Evolutionary conservation across 768 basidiomycete genomes (phyloP), one percentile per base, ranked within the genome.

Genomic region (Boletus subcaerulescens): DNA sequence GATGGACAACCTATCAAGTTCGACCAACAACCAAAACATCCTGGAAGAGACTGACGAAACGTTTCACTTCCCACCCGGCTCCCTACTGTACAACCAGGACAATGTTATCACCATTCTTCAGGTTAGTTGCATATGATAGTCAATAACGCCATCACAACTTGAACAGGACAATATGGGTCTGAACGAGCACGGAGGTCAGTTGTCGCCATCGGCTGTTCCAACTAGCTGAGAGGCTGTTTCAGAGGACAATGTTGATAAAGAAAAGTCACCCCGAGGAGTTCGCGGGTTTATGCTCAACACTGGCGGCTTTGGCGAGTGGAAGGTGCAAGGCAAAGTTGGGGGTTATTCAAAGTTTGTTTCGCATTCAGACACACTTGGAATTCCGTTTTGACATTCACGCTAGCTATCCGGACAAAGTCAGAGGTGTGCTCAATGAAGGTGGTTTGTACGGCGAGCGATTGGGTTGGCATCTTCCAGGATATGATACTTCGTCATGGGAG

Each of bases 21-120:
- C 87, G 12, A 82, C 84, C 5, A 88, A 87, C 70, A 84, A 89
- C 64, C 66, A 61, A 44, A 71, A 81, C 55, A 78, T 80, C 36
- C 60, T 85, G 14, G 80, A 81, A 62, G 88, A 91, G 67, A 86
- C 85, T 0, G 87, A 91, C 56, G 79, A 85, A 26, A 74, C 74
- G 45, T 91, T 84, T 62, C 65, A 67, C 9, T 87, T 92, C 74
- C 87, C 89, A 0, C 40, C 67, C 6, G 80, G 77, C 1, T 73
- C 85, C 5, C 59, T 91, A 32, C 65, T 67, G 6, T 63, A 75
- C 10, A 79, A 80, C 5, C 57, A 73, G 50, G 87, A 88, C 60
- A 93, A 92, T 62, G 83, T 91, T 12, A 80, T 93, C 50, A 91
- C 90, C 0, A 76, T 92, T 41, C 76, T 91, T 6, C 87, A 89